Base-by-base conservation (phyloP, 2,329 filamentous ascomycete species). In the Fusarium hainanense region DNA sequence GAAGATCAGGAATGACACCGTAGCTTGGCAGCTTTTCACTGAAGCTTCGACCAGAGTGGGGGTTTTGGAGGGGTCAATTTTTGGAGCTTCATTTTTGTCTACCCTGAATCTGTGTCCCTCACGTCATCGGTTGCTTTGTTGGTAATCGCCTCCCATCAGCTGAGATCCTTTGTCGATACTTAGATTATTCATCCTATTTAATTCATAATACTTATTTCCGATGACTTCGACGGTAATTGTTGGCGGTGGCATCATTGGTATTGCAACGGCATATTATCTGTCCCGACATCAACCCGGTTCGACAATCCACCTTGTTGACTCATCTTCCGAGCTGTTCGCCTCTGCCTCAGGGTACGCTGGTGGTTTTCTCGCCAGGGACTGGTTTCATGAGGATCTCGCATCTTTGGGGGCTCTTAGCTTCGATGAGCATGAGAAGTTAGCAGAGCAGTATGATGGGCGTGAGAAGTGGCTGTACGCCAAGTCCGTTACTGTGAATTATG, bases 301-400 rank as follows among this genome's bases (percentile, higher is more conserved):
- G 9, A 79, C 76, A 21, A 82, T 87, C 55, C 83, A 85, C 67
- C 77, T 87, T 10, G 79, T 86, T 37, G 85, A 87, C 54, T 74
- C 81, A 1, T 81, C 82, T 0, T 76, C 80, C 2, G 77, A 88
- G 66, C 84, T 94, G 32, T 93, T 94, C 78, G 85, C 88, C 13
- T 92, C 90, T 30, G 92, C 92, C 0, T 94, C 91, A 4, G 92
- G 92, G 2, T 89, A 87, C 69, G 91, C 92, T 0, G 93, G 86
- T 20, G 92, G 92, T 0, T 95, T 94, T 74, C 76, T 94, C 11
- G 92, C 92, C 0, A 84, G 83, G 34, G 90, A 94, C 77, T 94
- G 92, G 91, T 93, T 92, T 73, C 82, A 83, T 0, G 81, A 87
- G 1, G 81, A 84, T 2, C 80, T 88, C 8, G 82, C 87, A 1